phyloP scores from a whole-genome alignment of 2,329 filamentous ascomycete species.

The Exophiala sp. region DNA sequence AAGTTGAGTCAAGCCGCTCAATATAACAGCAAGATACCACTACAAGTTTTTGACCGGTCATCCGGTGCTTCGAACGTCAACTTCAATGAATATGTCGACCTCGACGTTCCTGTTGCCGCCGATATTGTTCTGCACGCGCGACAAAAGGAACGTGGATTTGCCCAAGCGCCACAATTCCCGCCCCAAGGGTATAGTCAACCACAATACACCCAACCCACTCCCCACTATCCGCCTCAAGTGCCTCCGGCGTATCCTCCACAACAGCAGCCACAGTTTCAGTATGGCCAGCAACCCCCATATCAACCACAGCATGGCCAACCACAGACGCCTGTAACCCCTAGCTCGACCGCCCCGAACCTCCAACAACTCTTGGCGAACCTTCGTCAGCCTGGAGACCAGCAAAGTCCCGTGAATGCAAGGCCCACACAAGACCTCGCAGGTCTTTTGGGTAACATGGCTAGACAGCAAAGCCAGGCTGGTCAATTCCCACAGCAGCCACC shows the following conservation, averaged over 20 bases:
- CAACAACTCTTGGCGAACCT: slow-evolving; percentile 29
- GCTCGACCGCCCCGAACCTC: slow-evolving; percentile 21
- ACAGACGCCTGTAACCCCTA: slow-evolving; percentile 15
- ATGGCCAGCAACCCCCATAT: slow-evolving; percentile 18
- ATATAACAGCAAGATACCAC: slow-evolving; percentile 66
- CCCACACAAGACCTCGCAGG: slow-evolving; percentile 40
- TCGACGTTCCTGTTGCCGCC: slow-evolving; percentile 73
- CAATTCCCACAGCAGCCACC: slow-evolving; percentile 8
- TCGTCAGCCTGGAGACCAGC: slow-evolving; percentile 22
- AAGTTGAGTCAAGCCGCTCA: slow-evolving; percentile 71
- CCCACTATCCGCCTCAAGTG: slow-evolving; percentile 26
- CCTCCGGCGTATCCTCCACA: slow-evolving; percentile 12
- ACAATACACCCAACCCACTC: slow-evolving; percentile 24
- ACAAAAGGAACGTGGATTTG: slow-evolving; percentile 37
- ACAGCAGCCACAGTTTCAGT: slow-evolving; percentile 18
- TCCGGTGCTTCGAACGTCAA: slow-evolving; percentile 70
- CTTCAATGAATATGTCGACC: slow-evolving; percentile 82
- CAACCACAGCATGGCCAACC: slow-evolving; percentile 3
- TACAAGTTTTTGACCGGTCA: slow-evolving; percentile 82
- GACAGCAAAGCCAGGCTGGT: slow-evolving; percentile 31
- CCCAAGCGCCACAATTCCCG: slow-evolving; percentile 33
- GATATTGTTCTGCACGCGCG: slow-evolving; percentile 76
- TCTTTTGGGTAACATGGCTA: slow-evolving; percentile 38
- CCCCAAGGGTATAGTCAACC: slow-evolving; percentile 34
- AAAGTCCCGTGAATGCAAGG: slow-evolving; percentile 31